These are phyloP conservation scores for Pichia kudriavzevii DNA, from an alignment of 1,139 yeast genomes.

Conservation along the genomic window DNA sequence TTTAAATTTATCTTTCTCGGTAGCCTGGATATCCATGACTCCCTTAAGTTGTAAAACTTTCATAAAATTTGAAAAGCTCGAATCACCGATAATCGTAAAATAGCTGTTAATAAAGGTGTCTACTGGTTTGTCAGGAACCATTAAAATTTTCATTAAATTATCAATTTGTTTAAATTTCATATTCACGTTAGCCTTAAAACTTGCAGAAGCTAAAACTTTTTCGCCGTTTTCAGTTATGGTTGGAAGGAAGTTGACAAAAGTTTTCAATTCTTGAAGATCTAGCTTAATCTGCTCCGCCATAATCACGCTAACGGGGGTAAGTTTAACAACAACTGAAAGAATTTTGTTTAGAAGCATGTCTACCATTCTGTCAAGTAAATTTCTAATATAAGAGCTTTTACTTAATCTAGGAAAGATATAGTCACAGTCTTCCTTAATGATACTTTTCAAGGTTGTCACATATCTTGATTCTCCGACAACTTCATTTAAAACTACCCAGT, in stretches of 20 bases:
- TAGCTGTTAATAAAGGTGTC: constrained; percentile 62
- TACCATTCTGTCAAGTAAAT: constrained; percentile 68
- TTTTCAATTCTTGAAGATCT: constrained; percentile 61
- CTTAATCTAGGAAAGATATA: constrained; percentile 54
- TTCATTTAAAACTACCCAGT: constrained; percentile 60
- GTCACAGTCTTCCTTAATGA: constrained; percentile 39
- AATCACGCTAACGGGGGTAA: constrained; percentile 59
- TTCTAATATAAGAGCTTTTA: constrained; percentile 64
- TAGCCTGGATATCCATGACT: constrained; percentile 28
- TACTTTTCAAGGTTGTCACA: constrained; percentile 47
- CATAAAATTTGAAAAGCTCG: constrained; percentile 50
- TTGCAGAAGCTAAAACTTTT: constrained; percentile 28
- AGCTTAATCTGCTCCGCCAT: constrained; percentile 77
- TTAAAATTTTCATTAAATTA: constrained; percentile 54
- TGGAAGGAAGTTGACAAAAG: constrained; percentile 48
- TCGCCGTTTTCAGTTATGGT: constrained; percentile 28
- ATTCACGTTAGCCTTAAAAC: constrained; percentile 44
- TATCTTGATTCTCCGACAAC: constrained; percentile 70
- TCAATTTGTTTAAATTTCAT: constrained; percentile 48
- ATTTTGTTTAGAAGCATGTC: constrained; percentile 58
- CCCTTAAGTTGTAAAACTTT: constrained; percentile 64
- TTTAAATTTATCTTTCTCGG: constrained; percentile 34
- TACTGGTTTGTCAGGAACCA: constrained; percentile 57
- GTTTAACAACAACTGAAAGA: constrained; percentile 45
- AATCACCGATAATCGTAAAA: constrained; percentile 61